phyloP scores from a whole-genome alignment of 352 stramenopile species.

The Phytophthora meadii region DNA sequence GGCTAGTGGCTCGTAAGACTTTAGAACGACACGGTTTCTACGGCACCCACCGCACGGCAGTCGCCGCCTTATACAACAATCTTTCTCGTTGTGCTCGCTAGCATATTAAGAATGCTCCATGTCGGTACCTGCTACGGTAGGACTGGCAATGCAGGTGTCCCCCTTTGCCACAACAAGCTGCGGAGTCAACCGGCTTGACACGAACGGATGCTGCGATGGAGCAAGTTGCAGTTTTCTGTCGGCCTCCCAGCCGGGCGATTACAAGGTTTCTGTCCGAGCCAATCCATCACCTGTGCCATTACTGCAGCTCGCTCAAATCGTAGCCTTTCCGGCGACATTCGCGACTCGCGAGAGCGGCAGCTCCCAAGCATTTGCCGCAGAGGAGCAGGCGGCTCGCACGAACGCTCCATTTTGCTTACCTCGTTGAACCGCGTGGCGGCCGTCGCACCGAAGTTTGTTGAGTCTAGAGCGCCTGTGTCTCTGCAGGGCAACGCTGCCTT shows the following conservation, averaged over 20 bases:
- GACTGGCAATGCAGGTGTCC: too few species aligned
- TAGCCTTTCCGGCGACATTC: slow-evolving; percentile 17
- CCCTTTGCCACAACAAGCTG: too few species aligned
- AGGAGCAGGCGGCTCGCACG: slow-evolving; percentile 20
- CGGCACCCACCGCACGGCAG: background rate
- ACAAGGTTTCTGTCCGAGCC: slow-evolving; percentile 13
- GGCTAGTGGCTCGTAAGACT: slow-evolving; percentile 1
- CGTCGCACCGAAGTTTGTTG: slow-evolving; percentile 5
- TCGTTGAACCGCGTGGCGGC: slow-evolving; percentile 4
- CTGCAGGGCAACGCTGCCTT: background rate
- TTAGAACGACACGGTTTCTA: slow-evolving; percentile 11
- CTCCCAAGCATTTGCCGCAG: slow-evolving; percentile 18
- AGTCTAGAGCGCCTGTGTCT: background rate
- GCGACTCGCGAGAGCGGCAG: slow-evolving; percentile 2
- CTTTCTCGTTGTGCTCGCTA: too few species aligned
- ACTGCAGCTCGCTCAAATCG: slow-evolving; percentile 5
- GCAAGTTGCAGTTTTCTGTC: slow-evolving; percentile 1
- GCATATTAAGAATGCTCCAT: too few species aligned
- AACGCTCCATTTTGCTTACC: background rate
- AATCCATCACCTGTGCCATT: slow-evolving; percentile 31
- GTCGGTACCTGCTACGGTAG: too few species aligned
- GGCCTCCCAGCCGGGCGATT: background rate
- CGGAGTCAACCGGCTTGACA: background rate
- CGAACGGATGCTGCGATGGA: background rate
- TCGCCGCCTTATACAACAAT: slow-evolving; percentile 1